Percentiles rank a stretch among this genome's conserved stretches.
Evolutionary conservation across 306 rosid genomes (phyloP).

Genomic region (Quercus variabilis): DNA sequence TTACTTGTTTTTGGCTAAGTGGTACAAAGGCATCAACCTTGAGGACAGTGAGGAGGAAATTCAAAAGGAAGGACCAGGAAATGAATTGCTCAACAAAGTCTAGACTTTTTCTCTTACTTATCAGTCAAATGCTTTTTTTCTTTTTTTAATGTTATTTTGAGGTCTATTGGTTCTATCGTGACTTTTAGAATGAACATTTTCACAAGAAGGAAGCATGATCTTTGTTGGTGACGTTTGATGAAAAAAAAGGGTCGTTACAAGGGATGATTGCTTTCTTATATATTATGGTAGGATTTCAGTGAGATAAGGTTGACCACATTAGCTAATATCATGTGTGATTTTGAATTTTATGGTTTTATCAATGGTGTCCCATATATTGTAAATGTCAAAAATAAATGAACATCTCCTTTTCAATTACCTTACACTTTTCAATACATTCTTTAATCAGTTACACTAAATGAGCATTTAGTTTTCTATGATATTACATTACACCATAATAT

Average conservation of each 20-base stretch:
- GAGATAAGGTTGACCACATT: not conserved
- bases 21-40: slow-evolving; percentile 34
- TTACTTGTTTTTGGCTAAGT: slow-evolving; percentile 35
- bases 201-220: not conserved
- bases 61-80: not conserved
- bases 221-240: not conserved
- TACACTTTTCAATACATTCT: too few species aligned
- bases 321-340: not conserved
- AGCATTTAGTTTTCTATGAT: too few species aligned
- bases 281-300: not conserved
- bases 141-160: not conserved
- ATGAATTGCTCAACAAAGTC: not conserved
- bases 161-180: not conserved
- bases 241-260: too few species aligned
- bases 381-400: too few species aligned
- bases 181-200: not conserved
- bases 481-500: too few species aligned
- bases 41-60: not conserved
- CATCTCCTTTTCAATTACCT: too few species aligned
- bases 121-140: not conserved
- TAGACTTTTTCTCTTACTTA: not conserved
- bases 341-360: not conserved
- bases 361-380: too few species aligned
- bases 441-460: too few species aligned
- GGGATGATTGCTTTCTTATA: not conserved